Conservation (phyloP, 129 eudicot genomes). For the Arctium minus region DNA sequence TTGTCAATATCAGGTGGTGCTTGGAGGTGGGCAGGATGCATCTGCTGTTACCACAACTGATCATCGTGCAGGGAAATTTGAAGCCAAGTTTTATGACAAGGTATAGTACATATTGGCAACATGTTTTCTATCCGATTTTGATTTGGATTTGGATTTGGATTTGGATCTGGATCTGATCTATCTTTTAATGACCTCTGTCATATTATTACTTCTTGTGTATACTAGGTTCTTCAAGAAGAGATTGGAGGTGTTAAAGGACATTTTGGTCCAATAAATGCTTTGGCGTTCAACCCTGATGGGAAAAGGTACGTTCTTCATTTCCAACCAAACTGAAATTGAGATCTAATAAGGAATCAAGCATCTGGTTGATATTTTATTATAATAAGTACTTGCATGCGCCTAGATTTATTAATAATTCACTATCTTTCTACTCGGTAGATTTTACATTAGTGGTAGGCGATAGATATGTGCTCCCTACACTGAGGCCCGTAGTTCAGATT, state of each 20-base stretch:
- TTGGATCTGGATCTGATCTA: not conserved
- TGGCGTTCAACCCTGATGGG: conserved; percentile 97
- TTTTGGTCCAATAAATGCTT: conserved; percentile 93
- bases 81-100: conserved; percentile 96
- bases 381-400: too few relatives aligned
- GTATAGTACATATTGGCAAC: conserved; percentile 33
- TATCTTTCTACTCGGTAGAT: too few relatives aligned
- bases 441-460: too few relatives aligned
- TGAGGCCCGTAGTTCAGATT: too few relatives aligned
- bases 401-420: too few relatives aligned
- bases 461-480: too few relatives aligned
- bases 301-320: conserved; percentile 51
- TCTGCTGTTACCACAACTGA: conserved; percentile 88
- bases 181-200: not conserved
- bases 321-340: too few relatives aligned
- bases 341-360: not conserved
- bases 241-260: conserved; percentile 94
- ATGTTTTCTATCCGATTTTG: not conserved
- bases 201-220: not conserved
- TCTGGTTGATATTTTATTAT: not conserved
- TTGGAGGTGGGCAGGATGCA: conserved; percentile 99
- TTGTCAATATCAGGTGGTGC: conserved; percentile 60
- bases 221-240: conserved; percentile 72
- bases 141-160: too few relatives aligned
- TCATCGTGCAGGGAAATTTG: conserved; percentile 98